Evolutionary conservation across 768 basidiomycete genomes (phyloP), one percentile per base, ranked within the genome.

Genomic region (Termitomyces sp.): DNA sequence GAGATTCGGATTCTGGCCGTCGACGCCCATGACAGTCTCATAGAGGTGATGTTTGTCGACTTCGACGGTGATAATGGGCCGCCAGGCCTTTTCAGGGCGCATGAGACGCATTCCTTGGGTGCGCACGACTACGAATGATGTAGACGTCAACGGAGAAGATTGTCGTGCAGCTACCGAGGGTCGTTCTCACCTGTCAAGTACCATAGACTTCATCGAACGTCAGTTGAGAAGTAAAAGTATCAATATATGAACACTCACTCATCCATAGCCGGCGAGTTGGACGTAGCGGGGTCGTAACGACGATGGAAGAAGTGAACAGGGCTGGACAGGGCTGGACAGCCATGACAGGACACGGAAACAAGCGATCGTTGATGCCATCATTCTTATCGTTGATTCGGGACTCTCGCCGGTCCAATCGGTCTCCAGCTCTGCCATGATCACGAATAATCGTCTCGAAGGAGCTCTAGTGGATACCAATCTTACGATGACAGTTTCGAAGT

Each of bases 1-100:
- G 48, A 83, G 71, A 64, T 90, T 89, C 0, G 86, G 80, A 56
- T 85, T 87, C 65, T 89, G 87, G 0, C 89, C 89, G 55, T 91
- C 87, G 20, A 74, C 74, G 0, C 88, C 89, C 2, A 91, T 80
- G 22, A 74, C 69, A 9, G 82, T 74, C 64, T 90, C 88, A 56
- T 83, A 77, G 5, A 50, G 57, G n/a, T 79, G 72, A 27, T 81
- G 78, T 5, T 80, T 76, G 56, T 82, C 83, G 12, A 86, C 71
- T 20, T 80, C 78, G 4, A 90, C 67, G 0, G 80, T 76, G 50
- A 91, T 72, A 39, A 89, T 83, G 1, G 89, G 87, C 24, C 86
- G 68, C 88, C 88, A 89, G 32, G 81, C 77, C 64, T 78, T 86
- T 56, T 86, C 87, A 0, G 82, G 76, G 40, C 85, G 79, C 65